Conservation (phyloP, 2,329 filamentous ascomycete species). For the Byssothecium circinans region DNA sequence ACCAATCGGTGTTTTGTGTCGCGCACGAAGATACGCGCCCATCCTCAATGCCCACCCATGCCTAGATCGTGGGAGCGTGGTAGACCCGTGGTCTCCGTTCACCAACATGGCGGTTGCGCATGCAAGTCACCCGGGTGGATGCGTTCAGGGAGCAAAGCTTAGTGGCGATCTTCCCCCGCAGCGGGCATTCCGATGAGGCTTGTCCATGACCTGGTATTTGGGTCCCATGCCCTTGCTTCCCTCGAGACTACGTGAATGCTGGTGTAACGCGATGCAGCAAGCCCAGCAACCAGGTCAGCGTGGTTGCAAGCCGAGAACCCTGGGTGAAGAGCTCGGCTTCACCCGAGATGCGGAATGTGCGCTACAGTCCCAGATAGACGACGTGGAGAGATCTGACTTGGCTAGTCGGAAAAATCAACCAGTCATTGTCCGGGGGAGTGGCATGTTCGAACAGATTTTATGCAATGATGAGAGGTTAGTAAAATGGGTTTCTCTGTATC, state of each 20-base stretch:
- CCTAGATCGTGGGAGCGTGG: slow-evolving; percentile 7
- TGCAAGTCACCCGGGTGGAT: slow-evolving; percentile 33
- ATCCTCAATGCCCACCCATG: neutral
- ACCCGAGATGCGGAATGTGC: slow-evolving; percentile 26
- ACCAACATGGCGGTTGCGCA: slow-evolving; percentile 19
- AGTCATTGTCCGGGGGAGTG: neutral
- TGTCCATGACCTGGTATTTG: slow-evolving; percentile 33
- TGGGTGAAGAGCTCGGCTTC: slow-evolving; percentile 23
- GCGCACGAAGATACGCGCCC: neutral
- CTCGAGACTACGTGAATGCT: slow-evolving; percentile 20
- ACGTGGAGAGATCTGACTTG: neutral
- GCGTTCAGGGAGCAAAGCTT: slow-evolving; percentile 13
- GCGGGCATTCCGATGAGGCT: slow-evolving; percentile 28
- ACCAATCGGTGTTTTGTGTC: slow-evolving; percentile 2
- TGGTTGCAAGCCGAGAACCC: slow-evolving; percentile 27
- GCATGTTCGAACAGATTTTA: neutral
- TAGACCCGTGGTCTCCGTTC: slow-evolving; percentile 10
- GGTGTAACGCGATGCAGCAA: slow-evolving; percentile 26
- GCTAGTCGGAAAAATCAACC: neutral
- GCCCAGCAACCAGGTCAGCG: slow-evolving; percentile 39
- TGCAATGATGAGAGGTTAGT: neutral
- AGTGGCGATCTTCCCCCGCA: slow-evolving; percentile 30
- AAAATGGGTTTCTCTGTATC: neutral
- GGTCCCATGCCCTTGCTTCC: slow-evolving; percentile 30
- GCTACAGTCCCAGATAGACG: neutral